Evolutionary conservation across 208 protist genomes (phyloP).

Genomic region (Balamuthia mandrillaris): DNA sequence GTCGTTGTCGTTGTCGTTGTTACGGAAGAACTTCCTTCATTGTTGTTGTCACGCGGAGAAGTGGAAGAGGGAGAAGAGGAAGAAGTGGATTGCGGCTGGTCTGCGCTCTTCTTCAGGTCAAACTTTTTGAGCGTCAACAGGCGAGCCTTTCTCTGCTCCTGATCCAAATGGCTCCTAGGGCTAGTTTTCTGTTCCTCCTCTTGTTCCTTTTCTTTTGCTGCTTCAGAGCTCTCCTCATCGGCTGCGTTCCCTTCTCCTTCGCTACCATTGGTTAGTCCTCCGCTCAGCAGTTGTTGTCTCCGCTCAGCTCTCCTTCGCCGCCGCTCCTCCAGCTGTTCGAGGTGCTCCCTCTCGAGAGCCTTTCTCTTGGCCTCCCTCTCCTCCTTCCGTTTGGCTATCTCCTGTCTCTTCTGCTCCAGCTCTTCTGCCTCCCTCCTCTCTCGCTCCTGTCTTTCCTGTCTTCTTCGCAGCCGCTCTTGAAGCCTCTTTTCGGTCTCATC

Average conservation of each 20-base stretch:
- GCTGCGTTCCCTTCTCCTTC: too few relatives aligned
- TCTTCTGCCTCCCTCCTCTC: background rate
- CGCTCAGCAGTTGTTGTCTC: too few relatives aligned
- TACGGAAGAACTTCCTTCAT: background rate
- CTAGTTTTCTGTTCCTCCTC: too few relatives aligned
- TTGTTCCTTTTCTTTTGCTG: too few relatives aligned
- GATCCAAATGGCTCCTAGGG: too few relatives aligned
- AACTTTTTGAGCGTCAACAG: background rate
- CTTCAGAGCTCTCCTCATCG: too few relatives aligned
- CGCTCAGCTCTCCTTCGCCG: background rate
- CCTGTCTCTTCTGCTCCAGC: background rate
- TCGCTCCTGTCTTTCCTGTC: too few relatives aligned
- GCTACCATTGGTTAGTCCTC: too few relatives aligned
- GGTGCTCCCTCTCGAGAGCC: background rate
- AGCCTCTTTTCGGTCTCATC: background rate
- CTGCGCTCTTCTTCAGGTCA: background rate
- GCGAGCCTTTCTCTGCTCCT: background rate
- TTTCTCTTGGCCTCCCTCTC: background rate
- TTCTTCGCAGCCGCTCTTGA: background rate
- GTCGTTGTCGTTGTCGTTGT: background rate
- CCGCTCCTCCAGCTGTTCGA: slow-evolving; percentile 16
- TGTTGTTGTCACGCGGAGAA: background rate
- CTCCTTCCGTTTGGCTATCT: background rate
- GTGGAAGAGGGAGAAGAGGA: background rate
- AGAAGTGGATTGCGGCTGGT: background rate